A percentile compares a stretch with the other conserved stretches of the same genome.
These are phyloP conservation scores for Pseudovirgaria hyperparasitica DNA, from an alignment of 2,329 filamentous ascomycete species.

Conservation along the genomic window DNA sequence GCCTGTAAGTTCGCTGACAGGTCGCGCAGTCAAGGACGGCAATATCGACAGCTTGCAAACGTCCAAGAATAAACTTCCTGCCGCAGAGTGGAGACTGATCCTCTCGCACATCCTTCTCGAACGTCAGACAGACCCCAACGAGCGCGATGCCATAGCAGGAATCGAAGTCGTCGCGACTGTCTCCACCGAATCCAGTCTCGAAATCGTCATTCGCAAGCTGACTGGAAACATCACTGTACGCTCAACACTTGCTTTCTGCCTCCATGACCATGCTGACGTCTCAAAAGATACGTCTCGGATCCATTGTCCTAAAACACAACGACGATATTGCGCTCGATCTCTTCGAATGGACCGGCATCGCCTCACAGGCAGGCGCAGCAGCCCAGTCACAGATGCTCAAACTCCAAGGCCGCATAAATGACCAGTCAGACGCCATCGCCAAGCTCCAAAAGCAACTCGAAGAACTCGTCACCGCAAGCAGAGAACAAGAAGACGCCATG, in stretches of 20 bases:
- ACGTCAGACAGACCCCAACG: conserved; percentile 25
- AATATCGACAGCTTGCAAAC: conserved; percentile 19
- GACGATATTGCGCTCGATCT: conserved; percentile 48
- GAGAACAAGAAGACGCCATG: conserved; percentile 52
- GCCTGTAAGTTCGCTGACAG: conserved; percentile 9
- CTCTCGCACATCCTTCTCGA: conserved; percentile 45
- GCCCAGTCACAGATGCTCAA: conserved; percentile 32
- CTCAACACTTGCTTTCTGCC: conserved; percentile 7
- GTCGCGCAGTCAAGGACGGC: conserved; percentile 18
- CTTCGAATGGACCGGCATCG: conserved; percentile 57
- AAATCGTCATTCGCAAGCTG: conserved; percentile 51
- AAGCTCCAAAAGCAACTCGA: conserved; percentile 51
- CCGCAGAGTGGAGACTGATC: conserved; percentile 53
- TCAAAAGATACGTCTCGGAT: conserved; percentile 45
- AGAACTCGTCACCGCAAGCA: conserved; percentile 53
- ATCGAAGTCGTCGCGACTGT: conserved; percentile 47
- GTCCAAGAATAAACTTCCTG: conserved; percentile 22
- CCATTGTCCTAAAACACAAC: conserved; percentile 44
- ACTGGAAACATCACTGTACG: conserved; percentile 52
- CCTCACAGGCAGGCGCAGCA: conserved; percentile 36
- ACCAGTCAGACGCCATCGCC: conserved; percentile 43
- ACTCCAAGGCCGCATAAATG: conserved; percentile 29
- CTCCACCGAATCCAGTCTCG: conserved; percentile 42
- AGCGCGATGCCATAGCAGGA: conserved; percentile 32
- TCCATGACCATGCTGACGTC: conserved; percentile 8